A percentile compares a stretch with the other conserved stretches of the same genome.
phyloP scores from a whole-genome alignment of 2,329 filamentous ascomycete species.

The Verticillium zaregamsianum region DNA sequence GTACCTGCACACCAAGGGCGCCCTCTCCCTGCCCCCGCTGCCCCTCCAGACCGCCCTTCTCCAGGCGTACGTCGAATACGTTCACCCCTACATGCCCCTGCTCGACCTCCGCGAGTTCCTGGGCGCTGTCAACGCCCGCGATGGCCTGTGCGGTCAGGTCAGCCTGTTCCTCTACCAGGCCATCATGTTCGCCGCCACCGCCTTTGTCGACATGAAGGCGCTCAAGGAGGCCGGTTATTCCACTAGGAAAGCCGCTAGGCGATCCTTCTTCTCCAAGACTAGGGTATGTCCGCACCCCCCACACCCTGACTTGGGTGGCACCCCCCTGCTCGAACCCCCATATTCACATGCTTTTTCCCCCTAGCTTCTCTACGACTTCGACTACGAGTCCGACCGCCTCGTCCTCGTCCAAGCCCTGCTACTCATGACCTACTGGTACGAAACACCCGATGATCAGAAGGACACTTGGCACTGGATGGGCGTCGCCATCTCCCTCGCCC shows the following conservation, averaged over 20 bases:
- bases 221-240: conserved; percentile 74
- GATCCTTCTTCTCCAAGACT: conserved; percentile 83
- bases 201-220: conserved; percentile 78
- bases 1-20: conserved; percentile 81
- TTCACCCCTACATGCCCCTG: conserved; percentile 91
- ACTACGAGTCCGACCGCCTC: conserved; percentile 88
- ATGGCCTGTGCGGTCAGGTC: conserved; percentile 66
- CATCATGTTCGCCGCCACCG: conserved; percentile 89
- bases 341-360: conserved; percentile 18
- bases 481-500: conserved; percentile 85
- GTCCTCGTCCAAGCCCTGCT: conserved; percentile 83
- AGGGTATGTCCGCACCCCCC: conserved; percentile 53
- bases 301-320: background rate
- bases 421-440: conserved; percentile 96
- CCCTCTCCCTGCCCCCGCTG: conserved; percentile 68
- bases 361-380: conserved; percentile 86
- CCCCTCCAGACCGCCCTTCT: conserved; percentile 76
- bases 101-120: conserved; percentile 64
- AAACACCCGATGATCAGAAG: conserved; percentile 94
- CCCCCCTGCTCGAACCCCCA: background rate
- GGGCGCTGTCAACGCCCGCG: conserved; percentile 56
- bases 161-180: conserved; percentile 90
- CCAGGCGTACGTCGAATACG: conserved; percentile 79
- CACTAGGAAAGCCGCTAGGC: conserved; percentile 75
- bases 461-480: conserved; percentile 99